phyloP scores from a whole-genome alignment of 2,329 filamentous ascomycete species.

The Botryotinia globosa region DNA sequence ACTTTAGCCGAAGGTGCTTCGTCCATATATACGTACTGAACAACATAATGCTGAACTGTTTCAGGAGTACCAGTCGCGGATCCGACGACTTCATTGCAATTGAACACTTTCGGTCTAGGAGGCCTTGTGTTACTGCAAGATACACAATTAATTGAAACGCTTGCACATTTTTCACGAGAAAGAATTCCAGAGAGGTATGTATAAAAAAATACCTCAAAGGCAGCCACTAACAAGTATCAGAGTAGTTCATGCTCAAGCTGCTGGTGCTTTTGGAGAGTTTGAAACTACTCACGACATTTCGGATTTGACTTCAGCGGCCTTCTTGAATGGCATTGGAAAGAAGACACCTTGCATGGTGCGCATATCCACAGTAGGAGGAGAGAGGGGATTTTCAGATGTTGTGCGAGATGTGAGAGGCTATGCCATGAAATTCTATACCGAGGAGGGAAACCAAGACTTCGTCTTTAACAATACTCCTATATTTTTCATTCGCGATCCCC shows the following conservation, averaged over 20 bases:
- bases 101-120: slow-evolving; percentile 25
- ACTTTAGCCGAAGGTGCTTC: slow-evolving; percentile 35
- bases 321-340: slow-evolving; percentile 56
- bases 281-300: slow-evolving; percentile 59
- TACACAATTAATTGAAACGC: slow-evolving; percentile 61
- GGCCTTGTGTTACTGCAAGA: slow-evolving; percentile 61
- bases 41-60: background rate
- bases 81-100: slow-evolving; percentile 22
- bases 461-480: slow-evolving; percentile 45
- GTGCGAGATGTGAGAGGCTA: slow-evolving; percentile 47
- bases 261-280: slow-evolving; percentile 45
- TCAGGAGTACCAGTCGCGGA: slow-evolving; percentile 20
- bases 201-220: accelerated
- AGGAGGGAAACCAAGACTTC: slow-evolving; percentile 48
- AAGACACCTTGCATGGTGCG: slow-evolving; percentile 59
- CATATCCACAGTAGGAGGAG: slow-evolving; percentile 50
- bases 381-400: slow-evolving; percentile 46
- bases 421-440: slow-evolving; percentile 50
- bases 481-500: slow-evolving; percentile 68
- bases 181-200: slow-evolving; percentile 45
- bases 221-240: background rate
- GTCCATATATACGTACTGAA: background rate
- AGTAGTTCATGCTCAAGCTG: slow-evolving; percentile 59
- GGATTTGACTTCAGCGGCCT: slow-evolving; percentile 55
- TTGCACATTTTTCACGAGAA: slow-evolving; percentile 53